Base-by-base conservation (phyloP, 139 green algal genomes). In the Asterochloris erici region DNA sequence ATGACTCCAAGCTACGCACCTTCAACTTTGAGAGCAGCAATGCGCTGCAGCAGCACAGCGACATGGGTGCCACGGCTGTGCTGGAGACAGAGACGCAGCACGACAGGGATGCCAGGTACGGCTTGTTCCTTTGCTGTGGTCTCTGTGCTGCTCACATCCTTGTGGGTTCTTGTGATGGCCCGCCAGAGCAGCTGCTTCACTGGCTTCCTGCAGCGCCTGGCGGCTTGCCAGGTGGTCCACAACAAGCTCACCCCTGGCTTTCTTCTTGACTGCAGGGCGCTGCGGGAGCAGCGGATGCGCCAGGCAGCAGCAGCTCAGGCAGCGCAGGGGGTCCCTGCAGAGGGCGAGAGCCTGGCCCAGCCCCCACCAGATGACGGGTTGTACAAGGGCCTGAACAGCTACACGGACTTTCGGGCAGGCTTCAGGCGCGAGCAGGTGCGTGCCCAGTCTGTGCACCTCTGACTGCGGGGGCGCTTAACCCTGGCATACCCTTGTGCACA, bases 341-440 rank as follows among this genome's bases (percentile, higher is more conserved):
- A 80, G 24, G 87, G 63, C 9, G 68, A 54, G 38, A 6, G 38
- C 38, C 38, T 6, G 38, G 4, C 38, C 38, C 38, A 54, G 38
- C 38, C 38, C 38, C 38, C 38, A 54, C 38, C 19, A 0, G 83
- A 88, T 27, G 91, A 92, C 73, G 85, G 87, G 23, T 81, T 69
- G 19, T 98, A 98, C 88, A 92, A 88, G 82, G 95, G 94, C 76
- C 90, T 95, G 85, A 94, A 91, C 76, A 81, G 77, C 26, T 98
- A 97, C 86, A 91, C 85, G 14, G 94, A 97, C 83, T 97, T 94
- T 87, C 87, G 86, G 4, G 85, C 91, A 73, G 93, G 90, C 14
- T 94, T 95, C 81, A 79, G 93, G n/a, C 76, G 88, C 0, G 92
- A 95, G 64, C 66, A 54, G 38, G 38, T 54, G 38, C 4, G 38